These are phyloP conservation scores for Cystobasidiopsis lactophilus DNA, from an alignment of 768 basidiomycete genomes.

Conservation along the genomic window DNA sequence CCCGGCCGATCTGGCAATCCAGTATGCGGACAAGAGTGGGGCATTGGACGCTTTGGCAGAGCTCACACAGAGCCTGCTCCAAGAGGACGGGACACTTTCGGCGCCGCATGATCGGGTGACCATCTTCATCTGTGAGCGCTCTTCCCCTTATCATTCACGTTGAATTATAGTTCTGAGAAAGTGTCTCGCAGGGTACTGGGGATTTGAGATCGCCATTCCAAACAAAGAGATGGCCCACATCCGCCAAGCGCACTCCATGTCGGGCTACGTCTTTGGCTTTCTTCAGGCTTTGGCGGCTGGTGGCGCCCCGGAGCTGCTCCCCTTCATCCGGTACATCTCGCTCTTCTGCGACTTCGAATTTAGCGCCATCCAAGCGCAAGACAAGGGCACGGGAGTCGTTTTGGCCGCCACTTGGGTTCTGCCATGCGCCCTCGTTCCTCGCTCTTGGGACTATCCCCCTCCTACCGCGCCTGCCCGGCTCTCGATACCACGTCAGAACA, in stretches of 20 bases:
- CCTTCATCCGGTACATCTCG: slow-evolving; percentile 61
- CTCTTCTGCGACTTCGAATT: slow-evolving; percentile 61
- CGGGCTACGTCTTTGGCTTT: slow-evolving; percentile 45
- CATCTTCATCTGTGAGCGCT: slow-evolving; percentile 13
- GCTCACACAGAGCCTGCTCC: neutral
- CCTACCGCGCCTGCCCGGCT: too few relatives aligned
- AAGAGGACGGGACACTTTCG: neutral
- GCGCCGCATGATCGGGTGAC: slow-evolving; percentile 12
- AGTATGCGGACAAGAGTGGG: neutral
- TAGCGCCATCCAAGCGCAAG: slow-evolving; percentile 20
- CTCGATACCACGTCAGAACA: too few relatives aligned
- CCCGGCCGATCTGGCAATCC: too few relatives aligned
- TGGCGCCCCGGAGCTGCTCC: slow-evolving; percentile 60
- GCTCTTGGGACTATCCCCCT: slow-evolving; percentile 14
- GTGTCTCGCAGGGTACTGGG: too few relatives aligned
- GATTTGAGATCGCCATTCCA: too few relatives aligned
- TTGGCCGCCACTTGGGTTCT: slow-evolving; percentile 62
- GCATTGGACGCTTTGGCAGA: slow-evolving; percentile 4
- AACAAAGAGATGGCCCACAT: slow-evolving; percentile 43
- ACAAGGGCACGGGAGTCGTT: slow-evolving; percentile 55
- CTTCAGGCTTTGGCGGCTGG: slow-evolving; percentile 50
- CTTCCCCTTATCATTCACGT: too few relatives aligned
- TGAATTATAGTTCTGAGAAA: too few relatives aligned
- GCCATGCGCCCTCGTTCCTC: slow-evolving; percentile 9
- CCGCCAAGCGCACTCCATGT: slow-evolving; percentile 38